Percentiles rank a stretch among this genome's conserved stretches.
phyloP scores from a whole-genome alignment of 805 yeast species.

The Cyberlindnera mycetangii region DNA sequence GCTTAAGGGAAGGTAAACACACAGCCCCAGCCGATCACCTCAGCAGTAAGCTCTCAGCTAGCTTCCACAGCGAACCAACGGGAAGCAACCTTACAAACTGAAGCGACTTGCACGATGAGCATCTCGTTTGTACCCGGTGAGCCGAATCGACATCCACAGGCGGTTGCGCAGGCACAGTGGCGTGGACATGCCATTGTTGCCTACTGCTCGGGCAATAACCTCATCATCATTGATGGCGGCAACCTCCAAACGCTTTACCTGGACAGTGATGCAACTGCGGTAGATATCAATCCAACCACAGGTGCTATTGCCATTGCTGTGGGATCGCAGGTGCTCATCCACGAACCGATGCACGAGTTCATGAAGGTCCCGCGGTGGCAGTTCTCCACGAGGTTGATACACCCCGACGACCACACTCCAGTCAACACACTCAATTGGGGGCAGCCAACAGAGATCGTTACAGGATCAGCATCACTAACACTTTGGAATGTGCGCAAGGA shows the following conservation, averaged over 20 bases:
- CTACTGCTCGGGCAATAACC: constrained; percentile 86
- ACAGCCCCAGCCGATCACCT: too few species aligned
- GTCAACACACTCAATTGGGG: constrained; percentile 57
- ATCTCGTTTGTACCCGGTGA: constrained; percentile 82
- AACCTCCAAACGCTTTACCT: constrained; percentile 77
- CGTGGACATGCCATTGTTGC: constrained; percentile 53
- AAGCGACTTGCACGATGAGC: constrained; percentile 40
- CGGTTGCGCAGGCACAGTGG: constrained; percentile 65
- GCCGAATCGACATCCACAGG: constrained; percentile 56
- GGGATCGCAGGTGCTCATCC: constrained; percentile 42
- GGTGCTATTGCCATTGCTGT: constrained; percentile 62
- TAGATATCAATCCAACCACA: constrained; percentile 57
- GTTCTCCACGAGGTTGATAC: constrained; percentile 29
- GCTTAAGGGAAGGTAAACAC: too few species aligned
- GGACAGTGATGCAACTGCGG: constrained; percentile 60
- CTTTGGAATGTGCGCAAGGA: constrained; percentile 51
- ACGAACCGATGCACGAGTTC: constrained; percentile 52
- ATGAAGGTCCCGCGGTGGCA: constrained; percentile 46
- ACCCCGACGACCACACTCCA: constrained; percentile 30
- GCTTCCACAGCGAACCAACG: not conserved
- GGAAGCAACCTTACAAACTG: not conserved
- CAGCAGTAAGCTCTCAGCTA: too few species aligned
- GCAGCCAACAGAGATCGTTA: constrained; percentile 47
- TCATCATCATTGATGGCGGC: constrained; percentile 58
- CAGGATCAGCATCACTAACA: constrained; percentile 55